These are phyloP conservation scores for Aspergillus sp. DNA, from an alignment of 2,329 filamentous ascomycete species.

Conservation along the genomic window DNA sequence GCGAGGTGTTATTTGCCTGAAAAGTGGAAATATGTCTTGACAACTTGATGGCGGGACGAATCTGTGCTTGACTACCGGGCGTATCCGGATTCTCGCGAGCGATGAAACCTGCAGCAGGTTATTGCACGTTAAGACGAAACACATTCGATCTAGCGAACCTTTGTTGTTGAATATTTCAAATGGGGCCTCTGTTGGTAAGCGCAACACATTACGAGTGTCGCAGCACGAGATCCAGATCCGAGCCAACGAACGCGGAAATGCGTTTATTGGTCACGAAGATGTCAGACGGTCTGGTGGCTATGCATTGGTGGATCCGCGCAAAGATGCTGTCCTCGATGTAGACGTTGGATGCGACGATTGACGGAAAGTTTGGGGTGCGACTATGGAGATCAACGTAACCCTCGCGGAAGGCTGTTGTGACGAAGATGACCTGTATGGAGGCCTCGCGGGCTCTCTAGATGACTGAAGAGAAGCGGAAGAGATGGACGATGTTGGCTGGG, in stretches of 20 bases:
- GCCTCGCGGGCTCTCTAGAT: constrained; percentile 17
- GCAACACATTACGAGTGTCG: too few species aligned
- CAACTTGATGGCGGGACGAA: too few species aligned
- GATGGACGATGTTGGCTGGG: constrained; percentile 11
- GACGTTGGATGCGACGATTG: constrained; percentile 9
- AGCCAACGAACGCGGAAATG: constrained; percentile 27
- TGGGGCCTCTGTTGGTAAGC: too few species aligned
- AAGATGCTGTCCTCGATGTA: constrained; percentile 17
- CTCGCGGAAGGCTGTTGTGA: constrained; percentile 23
- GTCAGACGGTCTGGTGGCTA: constrained; percentile 16
- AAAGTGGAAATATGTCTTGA: too few species aligned
- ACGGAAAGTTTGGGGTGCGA: constrained; percentile 14
- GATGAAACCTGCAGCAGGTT: too few species aligned
- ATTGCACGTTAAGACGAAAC: too few species aligned
- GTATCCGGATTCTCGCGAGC: too few species aligned
- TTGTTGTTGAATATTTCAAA: too few species aligned
- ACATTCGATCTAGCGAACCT: too few species aligned
- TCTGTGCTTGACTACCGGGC: too few species aligned
- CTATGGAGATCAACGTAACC: constrained; percentile 22
- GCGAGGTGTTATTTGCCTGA: too few species aligned
- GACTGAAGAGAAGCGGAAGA: constrained; percentile 13
- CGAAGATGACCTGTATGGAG: constrained; percentile 22
- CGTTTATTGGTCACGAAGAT: constrained; percentile 26
- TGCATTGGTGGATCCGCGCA: constrained; percentile 11
- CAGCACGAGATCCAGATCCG: constrained; percentile 27